phyloP scores from a whole-genome alignment of 1,139 yeast species.

The Debaryomyces nepalensis region DNA sequence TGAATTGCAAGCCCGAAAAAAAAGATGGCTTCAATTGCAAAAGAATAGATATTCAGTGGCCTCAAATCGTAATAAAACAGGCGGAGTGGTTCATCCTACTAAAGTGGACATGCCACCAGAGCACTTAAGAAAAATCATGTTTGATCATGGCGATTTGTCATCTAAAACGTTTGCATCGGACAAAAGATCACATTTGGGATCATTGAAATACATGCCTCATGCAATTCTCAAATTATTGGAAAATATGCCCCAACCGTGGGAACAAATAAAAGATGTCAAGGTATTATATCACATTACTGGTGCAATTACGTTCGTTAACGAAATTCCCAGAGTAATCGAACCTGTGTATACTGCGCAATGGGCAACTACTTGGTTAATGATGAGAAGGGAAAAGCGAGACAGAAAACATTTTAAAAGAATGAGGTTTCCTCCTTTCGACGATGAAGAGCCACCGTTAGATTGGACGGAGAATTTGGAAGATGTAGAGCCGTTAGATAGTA shows the following conservation, averaged over 20 bases:
- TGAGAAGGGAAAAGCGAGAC: conserved; percentile 94
- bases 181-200: conserved; percentile 86
- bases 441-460: conserved; percentile 90
- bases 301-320: conserved; percentile 94
- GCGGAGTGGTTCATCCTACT: conserved; percentile 56
- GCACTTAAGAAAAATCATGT: conserved; percentile 82
- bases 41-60: conserved; percentile 49
- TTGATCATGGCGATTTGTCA: conserved; percentile 85
- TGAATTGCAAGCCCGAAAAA: conserved; percentile 48
- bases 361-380: conserved; percentile 90
- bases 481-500: conserved; percentile 70
- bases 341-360: conserved; percentile 94
- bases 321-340: conserved; percentile 87
- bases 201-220: conserved; percentile 94
- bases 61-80: conserved; percentile 29
- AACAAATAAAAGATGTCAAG: conserved; percentile 77
- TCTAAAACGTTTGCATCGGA: conserved; percentile 83
- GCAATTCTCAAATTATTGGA: conserved; percentile 88
- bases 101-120: conserved; percentile 94
- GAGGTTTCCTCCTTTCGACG: conserved; percentile 96
- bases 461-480: conserved; percentile 81
- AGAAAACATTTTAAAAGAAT: conserved; percentile 87
- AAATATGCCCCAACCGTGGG: conserved; percentile 99
- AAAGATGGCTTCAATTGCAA: conserved; percentile 70
- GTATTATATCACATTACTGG: conserved; percentile 92